Percentiles rank a stretch among this genome's conserved stretches.
phyloP scores from a whole-genome alignment of 1,139 yeast genomes.

The Dujonia santamariae region DNA sequence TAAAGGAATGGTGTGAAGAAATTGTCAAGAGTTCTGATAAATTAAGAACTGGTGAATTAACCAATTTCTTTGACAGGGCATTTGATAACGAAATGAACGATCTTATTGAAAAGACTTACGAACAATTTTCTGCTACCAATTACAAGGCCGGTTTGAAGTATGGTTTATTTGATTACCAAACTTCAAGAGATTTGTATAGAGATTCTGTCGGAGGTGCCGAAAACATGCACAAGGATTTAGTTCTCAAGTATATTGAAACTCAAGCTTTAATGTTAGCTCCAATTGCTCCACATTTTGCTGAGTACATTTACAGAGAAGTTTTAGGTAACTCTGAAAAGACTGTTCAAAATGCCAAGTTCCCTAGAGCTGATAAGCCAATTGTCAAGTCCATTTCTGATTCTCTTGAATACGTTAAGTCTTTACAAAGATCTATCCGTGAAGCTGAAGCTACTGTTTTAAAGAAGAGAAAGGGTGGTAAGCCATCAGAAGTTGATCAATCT shows the following conservation, averaged over 20 bases:
- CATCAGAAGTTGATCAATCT: constrained; percentile 67
- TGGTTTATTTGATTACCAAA: constrained; percentile 92
- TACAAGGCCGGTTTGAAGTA: constrained; percentile 87
- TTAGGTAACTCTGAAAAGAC: constrained; percentile 55
- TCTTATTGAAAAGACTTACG: constrained; percentile 69
- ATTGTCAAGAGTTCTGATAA: constrained; percentile 47
- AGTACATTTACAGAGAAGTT: constrained; percentile 81
- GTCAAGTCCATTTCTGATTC: constrained; percentile 63
- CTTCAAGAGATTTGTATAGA: constrained; percentile 94
- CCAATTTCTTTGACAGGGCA: constrained; percentile 76
- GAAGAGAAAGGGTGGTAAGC: constrained; percentile 84
- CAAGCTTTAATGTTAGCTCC: constrained; percentile 88
- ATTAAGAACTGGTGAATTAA: constrained; percentile 65
- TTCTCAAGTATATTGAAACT: constrained; percentile 74
- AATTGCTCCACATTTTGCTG: constrained; percentile 94
- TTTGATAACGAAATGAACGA: constrained; percentile 93
- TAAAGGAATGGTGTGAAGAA: constrained; percentile 95
- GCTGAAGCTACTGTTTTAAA: constrained; percentile 84
- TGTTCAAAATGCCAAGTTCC: constrained; percentile 77
- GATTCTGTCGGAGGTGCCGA: constrained; percentile 59
- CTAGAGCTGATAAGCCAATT: constrained; percentile 64
- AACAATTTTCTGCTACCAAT: constrained; percentile 67
- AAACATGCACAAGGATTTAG: constrained; percentile 83
- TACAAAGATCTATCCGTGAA: constrained; percentile 86
- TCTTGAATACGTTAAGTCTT: constrained; percentile 70